phyloP scores from a whole-genome alignment of 176 grass and related monocot genomes.

The Carex cristatella region DNA sequence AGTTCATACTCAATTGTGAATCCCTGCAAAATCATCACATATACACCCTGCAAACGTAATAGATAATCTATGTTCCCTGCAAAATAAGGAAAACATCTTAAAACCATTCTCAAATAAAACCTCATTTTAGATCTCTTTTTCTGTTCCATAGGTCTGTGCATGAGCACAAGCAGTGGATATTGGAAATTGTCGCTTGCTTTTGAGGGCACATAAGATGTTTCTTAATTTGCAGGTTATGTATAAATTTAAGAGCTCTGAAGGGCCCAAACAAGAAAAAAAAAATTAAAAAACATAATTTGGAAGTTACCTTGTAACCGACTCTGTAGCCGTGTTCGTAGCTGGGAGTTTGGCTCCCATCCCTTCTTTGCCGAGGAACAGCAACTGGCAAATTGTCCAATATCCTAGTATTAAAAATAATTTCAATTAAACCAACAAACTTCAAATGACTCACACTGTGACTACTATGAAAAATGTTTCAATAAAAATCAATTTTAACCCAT shows the following conservation, averaged over 20 bases:
- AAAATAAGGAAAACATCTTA: neutral
- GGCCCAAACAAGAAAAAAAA: neutral
- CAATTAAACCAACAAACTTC: neutral
- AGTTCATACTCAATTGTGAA: neutral
- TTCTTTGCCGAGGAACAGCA: constrained; percentile 42
- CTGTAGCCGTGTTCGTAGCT: constrained; percentile 46
- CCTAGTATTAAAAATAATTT: constrained; percentile 24
- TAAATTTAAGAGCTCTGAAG: neutral
- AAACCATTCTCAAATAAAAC: too few species aligned
- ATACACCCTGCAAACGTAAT: neutral
- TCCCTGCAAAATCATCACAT: neutral
- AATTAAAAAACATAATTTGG: neutral
- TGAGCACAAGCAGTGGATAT: neutral
- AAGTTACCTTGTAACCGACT: constrained; percentile 43
- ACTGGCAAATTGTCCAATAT: constrained; percentile 53
- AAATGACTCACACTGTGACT: neutral
- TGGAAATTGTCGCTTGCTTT: neutral
- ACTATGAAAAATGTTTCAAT: neutral
- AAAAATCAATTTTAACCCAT: neutral
- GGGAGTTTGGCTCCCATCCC: constrained; percentile 34
- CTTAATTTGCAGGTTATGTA: neutral
- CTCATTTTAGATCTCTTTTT: neutral
- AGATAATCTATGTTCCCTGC: neutral
- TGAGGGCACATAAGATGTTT: neutral
- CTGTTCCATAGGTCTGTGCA: neutral